Base-by-base conservation (phyloP, 345 rosid genomes). In the Eutrema japonicum region DNA sequence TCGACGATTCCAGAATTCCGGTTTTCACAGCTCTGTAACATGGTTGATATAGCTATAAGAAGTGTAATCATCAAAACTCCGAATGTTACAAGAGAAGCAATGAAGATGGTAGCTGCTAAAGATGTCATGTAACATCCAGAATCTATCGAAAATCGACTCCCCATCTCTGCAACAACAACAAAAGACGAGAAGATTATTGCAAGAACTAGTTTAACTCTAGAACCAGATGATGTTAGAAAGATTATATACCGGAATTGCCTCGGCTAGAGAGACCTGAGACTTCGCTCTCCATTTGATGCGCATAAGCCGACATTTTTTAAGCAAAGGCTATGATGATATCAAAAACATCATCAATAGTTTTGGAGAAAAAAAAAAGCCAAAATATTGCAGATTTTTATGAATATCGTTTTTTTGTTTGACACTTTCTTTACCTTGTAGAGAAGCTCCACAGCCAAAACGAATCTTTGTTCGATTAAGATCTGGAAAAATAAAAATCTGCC, bases 81-180 rank as follows among this genome's bases (percentile, higher is more conserved):
- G 53, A 88, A 73, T 22, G 87, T 83, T 11, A 80, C 68, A 27
- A 90, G 89, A 38, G 85, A 80, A 57, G 84, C 84, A 14, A 90
- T 72, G 78, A 90, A 88, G 79, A 90, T 81, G 12, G 86, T 82
- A 38, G 89, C 93, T 57, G 93, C 81, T 62, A 88, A 85, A 35
- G 96, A 85, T 66, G 92, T 80, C 93, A 93, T 85, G 75, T 83
- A 83, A 84, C 92, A 89, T 53, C 97, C 96, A 1, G 91, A 79
- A 54, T 90, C 98, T 35, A 81, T 73, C n/a, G 42, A 14, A 63
- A 78, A 78, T n/a, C 72, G 78, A 79, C 93, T 90, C 43, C 84
- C 86, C 66, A 79, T 30, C 66, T 86, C 98, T 79, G 85, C 74
- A 66, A 38, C 59, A 60, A 53, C 52, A 46, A 66, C 42, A 57